Percentiles rank a stretch among this genome's conserved stretches.
Conservation (phyloP, 139 green algal genomes). For the Chlorella sp. region DNA sequence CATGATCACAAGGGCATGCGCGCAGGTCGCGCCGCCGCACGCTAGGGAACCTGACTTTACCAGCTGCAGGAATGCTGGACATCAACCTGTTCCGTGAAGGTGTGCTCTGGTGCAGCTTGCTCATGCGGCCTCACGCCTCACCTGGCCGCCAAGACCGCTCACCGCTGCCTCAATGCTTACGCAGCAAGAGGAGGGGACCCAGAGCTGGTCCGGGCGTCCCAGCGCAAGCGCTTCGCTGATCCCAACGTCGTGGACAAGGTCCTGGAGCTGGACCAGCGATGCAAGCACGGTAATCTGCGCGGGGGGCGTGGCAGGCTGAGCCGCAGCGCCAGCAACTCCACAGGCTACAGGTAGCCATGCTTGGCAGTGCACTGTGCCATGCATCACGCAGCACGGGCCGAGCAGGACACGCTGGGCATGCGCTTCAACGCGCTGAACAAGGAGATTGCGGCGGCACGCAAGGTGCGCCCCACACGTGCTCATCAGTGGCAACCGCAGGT, state of each 20-base stretch:
- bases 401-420: slow-evolving; percentile 71
- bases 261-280: slow-evolving; percentile 79
- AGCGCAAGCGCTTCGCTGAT: slow-evolving; percentile 72
- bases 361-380: too few relatives aligned
- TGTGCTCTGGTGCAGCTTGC: slow-evolving; percentile 9
- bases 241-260: slow-evolving; percentile 79
- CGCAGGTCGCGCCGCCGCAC: too few relatives aligned
- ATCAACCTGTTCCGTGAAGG: slow-evolving; percentile 87
- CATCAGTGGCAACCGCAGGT: not conserved
- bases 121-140: too few relatives aligned
- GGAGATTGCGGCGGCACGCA: slow-evolving; percentile 60
- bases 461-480: slow-evolving; percentile 31
- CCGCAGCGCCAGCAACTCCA: too few relatives aligned
- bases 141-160: too few relatives aligned
- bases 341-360: too few relatives aligned
- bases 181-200: slow-evolving; percentile 88
- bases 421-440: slow-evolving; percentile 88
- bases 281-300: slow-evolving; percentile 54
- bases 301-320: too few relatives aligned
- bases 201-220: slow-evolving; percentile 80
- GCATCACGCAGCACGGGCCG: slow-evolving; percentile 44
- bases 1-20: too few relatives aligned
- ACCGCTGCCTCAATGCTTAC: too few relatives aligned
- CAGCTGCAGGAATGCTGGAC: slow-evolving; percentile 40
- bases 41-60: too few relatives aligned